Evolutionary conservation across 176 grass and related monocot genomes (phyloP).

Genomic region (Echinochloa phyllopogon): DNA sequence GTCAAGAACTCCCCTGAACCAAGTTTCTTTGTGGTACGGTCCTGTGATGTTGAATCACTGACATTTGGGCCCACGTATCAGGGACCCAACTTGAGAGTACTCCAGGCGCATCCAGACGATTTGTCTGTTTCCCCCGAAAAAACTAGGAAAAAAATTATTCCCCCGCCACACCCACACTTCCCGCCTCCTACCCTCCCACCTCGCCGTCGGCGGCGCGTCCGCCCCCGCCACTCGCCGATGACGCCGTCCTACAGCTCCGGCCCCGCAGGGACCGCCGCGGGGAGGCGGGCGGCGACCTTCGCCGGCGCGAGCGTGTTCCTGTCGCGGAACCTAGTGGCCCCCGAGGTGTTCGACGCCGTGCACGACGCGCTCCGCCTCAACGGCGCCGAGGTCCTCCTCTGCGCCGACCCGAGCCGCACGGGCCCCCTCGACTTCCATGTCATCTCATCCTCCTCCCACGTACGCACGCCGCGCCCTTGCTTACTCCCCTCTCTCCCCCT

Average conservation of each 20-base stretch:
- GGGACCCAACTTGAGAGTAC: no score
- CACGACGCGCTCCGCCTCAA: slow-evolving; percentile 93
- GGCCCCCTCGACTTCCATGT: slow-evolving; percentile 76
- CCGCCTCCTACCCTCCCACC: slow-evolving; percentile 23
- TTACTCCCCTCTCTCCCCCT: background rate
- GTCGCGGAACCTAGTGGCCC: slow-evolving; percentile 80
- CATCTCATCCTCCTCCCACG: slow-evolving; percentile 87
- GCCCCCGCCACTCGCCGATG: slow-evolving; percentile 28
- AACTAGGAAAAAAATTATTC: background rate
- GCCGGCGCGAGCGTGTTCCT: slow-evolving; percentile 80
- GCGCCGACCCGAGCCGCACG: slow-evolving; percentile 64
- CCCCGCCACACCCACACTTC: slow-evolving; percentile 13
- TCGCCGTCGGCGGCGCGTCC: background rate
- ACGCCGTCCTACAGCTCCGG: slow-evolving; percentile 33
- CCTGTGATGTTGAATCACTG: no score
- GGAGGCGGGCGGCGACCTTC: slow-evolving; percentile 65
- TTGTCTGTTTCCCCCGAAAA: no score
- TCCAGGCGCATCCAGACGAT: no score
- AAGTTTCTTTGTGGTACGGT: no score
- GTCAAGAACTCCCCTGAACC: no score
- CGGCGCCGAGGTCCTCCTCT: slow-evolving; percentile 75
- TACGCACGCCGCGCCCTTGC: slow-evolving; percentile 21
- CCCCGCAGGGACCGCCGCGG: background rate
- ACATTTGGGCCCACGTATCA: no score
- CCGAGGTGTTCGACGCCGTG: slow-evolving; percentile 86